These are phyloP conservation scores for Globisporangium takayamanum DNA, from an alignment of 352 stramenopile genomes.

Conservation along the genomic window DNA sequence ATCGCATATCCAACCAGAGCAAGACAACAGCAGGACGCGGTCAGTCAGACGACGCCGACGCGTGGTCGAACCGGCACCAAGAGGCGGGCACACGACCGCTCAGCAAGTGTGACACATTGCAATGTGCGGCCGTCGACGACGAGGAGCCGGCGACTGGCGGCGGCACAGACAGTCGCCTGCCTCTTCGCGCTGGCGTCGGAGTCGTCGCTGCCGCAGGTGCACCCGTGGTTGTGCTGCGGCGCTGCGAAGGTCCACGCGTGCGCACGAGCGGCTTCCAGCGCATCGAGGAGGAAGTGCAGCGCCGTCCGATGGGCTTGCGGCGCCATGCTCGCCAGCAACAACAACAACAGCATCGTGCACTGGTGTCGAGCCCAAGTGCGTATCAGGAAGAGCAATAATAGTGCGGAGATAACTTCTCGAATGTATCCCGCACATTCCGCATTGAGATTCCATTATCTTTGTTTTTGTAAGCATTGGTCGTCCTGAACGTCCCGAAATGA, in stretches of 20 bases:
- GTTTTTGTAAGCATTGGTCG: background rate
- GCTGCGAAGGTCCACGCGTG: slow-evolving; percentile 58
- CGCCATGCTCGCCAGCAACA: slow-evolving; percentile 17
- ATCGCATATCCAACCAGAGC: background rate
- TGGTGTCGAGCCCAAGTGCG: too few species aligned
- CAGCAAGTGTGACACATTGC: background rate
- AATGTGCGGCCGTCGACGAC: background rate
- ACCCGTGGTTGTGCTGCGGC: slow-evolving; percentile 35
- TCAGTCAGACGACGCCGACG: background rate
- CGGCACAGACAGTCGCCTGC: too few species aligned
- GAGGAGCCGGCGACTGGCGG: background rate
- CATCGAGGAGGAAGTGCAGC: slow-evolving; percentile 61
- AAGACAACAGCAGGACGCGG: background rate
- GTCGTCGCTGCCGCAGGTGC: background rate
- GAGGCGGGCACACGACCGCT: background rate
- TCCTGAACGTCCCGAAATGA: slow-evolving; percentile 9
- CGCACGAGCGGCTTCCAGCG: slow-evolving; percentile 74
- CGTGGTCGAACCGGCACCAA: background rate
- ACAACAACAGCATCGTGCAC: slow-evolving; percentile 4
- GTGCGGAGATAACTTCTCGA: too few species aligned
- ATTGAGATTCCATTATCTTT: too few species aligned
- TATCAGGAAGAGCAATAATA: too few species aligned
- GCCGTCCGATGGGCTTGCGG: slow-evolving; percentile 20
- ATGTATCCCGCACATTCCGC: too few species aligned
- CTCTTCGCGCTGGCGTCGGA: background rate